A percentile compares a stretch with the other conserved stretches of the same genome.
Evolutionary conservation across 2,329 filamentous ascomycete species (phyloP).

Genomic region (Monilinia polystroma): DNA sequence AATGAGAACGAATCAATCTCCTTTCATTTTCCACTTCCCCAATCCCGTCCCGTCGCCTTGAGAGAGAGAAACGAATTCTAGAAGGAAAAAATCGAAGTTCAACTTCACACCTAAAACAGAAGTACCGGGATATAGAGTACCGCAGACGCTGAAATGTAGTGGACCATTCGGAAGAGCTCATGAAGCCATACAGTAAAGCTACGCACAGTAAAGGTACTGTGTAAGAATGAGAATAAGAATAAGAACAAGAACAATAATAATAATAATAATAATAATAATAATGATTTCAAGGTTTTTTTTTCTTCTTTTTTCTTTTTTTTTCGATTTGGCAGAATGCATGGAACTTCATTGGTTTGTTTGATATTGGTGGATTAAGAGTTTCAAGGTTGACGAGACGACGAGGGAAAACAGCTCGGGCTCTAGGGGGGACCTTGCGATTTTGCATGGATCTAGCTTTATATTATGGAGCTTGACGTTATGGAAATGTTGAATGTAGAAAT

Average conservation of each 20-base stretch:
- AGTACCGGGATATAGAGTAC: conserved; percentile 2
- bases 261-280: background rate
- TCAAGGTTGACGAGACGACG: conserved; percentile 15
- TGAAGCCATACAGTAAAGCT: no score
- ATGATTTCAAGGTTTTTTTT: background rate
- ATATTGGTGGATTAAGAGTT: background rate
- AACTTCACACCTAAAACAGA: background rate
- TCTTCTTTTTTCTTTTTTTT: no score
- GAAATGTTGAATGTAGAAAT: background rate
- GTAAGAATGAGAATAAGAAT: no score
- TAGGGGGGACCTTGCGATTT: background rate
- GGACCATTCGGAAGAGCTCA: background rate
- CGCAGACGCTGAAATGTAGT: conserved; percentile 1
- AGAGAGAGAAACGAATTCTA: conserved; percentile 2
- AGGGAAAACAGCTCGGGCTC: background rate
- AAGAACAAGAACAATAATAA: no score
- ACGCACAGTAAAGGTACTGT: no score
- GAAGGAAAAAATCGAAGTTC: conserved; percentile 1
- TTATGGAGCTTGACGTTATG: conserved; percentile 12
- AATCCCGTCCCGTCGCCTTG: background rate
- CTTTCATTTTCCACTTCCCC: background rate
- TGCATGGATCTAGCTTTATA: conserved; percentile 5
- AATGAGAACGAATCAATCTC: background rate
- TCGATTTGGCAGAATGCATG: background rate
- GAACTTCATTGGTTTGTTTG: conserved; percentile 7